phyloP scores from a whole-genome alignment of 176 grass and related monocot genomes.

The Thinopyrum elongatum region DNA sequence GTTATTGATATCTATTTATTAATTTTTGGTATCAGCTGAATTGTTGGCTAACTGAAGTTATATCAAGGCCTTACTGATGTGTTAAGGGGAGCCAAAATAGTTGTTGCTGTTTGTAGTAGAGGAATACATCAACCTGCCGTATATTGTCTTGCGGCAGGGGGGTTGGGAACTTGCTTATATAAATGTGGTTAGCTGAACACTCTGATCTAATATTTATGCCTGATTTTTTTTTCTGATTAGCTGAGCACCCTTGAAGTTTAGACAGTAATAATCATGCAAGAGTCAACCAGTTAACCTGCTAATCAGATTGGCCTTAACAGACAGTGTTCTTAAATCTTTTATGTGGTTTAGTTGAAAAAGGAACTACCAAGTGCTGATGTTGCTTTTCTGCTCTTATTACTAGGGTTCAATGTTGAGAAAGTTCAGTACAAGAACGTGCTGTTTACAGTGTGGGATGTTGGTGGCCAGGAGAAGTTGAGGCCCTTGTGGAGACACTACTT shows the following conservation, averaged over 20 bases:
- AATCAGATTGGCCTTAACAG: neutral
- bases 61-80: neutral
- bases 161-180: neutral
- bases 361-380: neutral
- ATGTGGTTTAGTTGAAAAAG: neutral
- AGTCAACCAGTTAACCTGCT: conserved; percentile 7
- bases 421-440: conserved; percentile 81
- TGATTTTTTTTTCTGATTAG: neutral
- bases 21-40: neutral
- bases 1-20: neutral
- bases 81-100: neutral
- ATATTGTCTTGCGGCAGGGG: neutral
- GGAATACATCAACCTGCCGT: neutral
- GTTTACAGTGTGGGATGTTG: conserved; percentile 89
- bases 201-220: neutral
- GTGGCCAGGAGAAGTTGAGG: conserved; percentile 81
- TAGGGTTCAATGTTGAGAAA: conserved; percentile 88
- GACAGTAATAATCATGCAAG: neutral
- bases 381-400: conserved; percentile 9
- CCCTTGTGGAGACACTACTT: conserved; percentile 87
- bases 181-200: neutral
- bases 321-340: neutral
- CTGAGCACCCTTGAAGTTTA: neutral
- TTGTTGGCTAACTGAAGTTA: neutral
- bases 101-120: neutral